Percentiles rank a stretch among this genome's conserved stretches.
Evolutionary conservation across 108 stramenopile genomes (phyloP).

Genomic region (Nannochloropsis granulata): DNA sequence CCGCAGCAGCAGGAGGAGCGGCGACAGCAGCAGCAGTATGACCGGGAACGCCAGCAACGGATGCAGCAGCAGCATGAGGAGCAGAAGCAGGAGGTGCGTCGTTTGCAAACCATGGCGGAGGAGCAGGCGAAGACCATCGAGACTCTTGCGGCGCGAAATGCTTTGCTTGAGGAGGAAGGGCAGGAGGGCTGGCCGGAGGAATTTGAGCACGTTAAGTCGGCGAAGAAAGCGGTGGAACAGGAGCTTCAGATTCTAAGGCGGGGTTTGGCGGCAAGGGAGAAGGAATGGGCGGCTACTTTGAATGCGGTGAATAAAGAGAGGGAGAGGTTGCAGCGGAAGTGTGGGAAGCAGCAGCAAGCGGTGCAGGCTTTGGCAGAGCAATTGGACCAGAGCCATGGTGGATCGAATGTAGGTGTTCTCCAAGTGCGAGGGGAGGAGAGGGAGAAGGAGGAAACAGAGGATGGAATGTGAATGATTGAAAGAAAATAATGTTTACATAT

Average conservation of each 20-base stretch:
- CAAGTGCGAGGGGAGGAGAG: too few relatives aligned
- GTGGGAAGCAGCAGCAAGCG: not conserved
- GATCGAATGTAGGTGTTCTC: too few relatives aligned
- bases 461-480: too few relatives aligned
- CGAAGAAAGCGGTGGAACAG: not conserved
- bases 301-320: not conserved
- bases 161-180: not conserved
- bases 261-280: not conserved
- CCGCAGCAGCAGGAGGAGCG: not conserved
- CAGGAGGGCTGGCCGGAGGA: not conserved
- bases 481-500: too few relatives aligned
- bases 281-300: not conserved
- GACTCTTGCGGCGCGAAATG: not conserved
- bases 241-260: not conserved
- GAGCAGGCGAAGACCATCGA: not conserved
- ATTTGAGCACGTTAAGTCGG: not conserved
- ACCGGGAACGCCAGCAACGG: not conserved
- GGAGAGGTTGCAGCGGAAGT: not conserved
- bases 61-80: not conserved
- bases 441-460: too few relatives aligned
- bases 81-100: not conserved
- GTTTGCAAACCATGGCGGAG: not conserved
- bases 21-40: not conserved
- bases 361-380: not conserved
- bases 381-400: not conserved